These are phyloP conservation scores for Pseudopithomyces maydicus DNA, from an alignment of 2,329 filamentous ascomycete species.

Conservation along the genomic window DNA sequence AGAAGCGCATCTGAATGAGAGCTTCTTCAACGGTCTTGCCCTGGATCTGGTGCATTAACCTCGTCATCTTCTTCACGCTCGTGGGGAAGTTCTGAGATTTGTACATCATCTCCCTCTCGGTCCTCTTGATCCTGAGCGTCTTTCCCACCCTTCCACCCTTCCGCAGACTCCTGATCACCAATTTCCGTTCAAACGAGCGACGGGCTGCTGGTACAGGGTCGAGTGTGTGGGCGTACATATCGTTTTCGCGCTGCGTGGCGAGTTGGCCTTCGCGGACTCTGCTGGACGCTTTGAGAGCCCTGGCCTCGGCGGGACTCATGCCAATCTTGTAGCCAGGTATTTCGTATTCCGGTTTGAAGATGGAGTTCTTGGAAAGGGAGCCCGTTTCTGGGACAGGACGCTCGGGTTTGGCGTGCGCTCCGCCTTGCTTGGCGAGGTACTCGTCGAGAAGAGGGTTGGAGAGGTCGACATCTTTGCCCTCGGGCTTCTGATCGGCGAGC, in stretches of 20 bases:
- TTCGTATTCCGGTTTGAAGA: conserved; percentile 32
- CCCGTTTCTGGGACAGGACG: conserved; percentile 22
- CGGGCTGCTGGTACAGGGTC: conserved; percentile 78
- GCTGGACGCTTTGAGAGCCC: conserved; percentile 15
- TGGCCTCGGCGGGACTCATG: conserved; percentile 20
- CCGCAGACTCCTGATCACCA: conserved; percentile 77
- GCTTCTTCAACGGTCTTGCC: conserved; percentile 96
- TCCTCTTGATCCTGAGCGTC: conserved; percentile 69
- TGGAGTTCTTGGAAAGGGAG: conserved; percentile 20
- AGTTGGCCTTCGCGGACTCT: conserved; percentile 12
- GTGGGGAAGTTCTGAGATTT: conserved; percentile 80
- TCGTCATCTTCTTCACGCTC: conserved; percentile 87
- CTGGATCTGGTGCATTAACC: conserved; percentile 83
- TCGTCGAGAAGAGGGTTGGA: conserved; percentile 68
- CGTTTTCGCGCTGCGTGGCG: conserved; percentile 12
- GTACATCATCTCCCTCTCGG: conserved; percentile 62
- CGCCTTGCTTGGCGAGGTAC: conserved; percentile 42
- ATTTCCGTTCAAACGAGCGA: conserved; percentile 79
- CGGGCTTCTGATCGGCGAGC: background rate
- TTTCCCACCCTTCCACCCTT: conserved; percentile 66
- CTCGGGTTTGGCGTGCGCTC: conserved; percentile 6
- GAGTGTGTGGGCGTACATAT: conserved; percentile 65
- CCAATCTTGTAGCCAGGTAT: conserved; percentile 30
- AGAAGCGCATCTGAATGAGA: conserved; percentile 92
- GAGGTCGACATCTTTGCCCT: conserved; percentile 22